Evolutionary conservation across 2,329 filamentous ascomycete species (phyloP).

Genomic region (Meredithiella fracta): DNA sequence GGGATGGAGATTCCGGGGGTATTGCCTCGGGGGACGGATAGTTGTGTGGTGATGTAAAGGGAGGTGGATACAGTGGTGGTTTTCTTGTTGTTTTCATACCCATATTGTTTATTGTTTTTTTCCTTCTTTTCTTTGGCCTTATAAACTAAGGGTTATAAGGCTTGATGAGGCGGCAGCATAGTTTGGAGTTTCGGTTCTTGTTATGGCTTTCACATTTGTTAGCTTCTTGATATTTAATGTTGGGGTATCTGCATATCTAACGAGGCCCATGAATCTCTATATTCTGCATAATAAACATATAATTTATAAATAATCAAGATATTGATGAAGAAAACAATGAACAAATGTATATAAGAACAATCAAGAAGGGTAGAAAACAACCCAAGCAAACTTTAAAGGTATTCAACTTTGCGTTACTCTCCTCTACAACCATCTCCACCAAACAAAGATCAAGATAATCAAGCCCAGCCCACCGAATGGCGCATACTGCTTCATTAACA

Average conservation of each 20-base stretch:
- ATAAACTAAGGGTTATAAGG: background rate
- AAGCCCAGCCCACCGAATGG: constrained; percentile 70
- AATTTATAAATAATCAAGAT: background rate
- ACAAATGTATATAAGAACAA: background rate
- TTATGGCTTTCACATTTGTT: background rate
- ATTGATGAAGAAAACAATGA: background rate
- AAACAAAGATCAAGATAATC: constrained; percentile 73
- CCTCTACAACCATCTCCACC: constrained; percentile 74
- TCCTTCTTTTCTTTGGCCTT: constrained; percentile 6
- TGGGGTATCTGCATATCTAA: background rate
- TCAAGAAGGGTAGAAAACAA: background rate
- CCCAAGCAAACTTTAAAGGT: background rate
- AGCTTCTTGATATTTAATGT: constrained; percentile 10
- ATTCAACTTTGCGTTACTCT: background rate
- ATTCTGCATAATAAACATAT: background rate
- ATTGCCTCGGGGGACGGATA: constrained; percentile 21
- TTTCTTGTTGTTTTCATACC: background rate
- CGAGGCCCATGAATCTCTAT: background rate
- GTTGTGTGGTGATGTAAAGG: constrained; percentile 31
- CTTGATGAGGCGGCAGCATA: too few relatives aligned
- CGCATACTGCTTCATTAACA: constrained; percentile 91
- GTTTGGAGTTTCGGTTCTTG: background rate
- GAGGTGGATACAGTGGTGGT: background rate
- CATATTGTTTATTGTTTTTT: constrained; percentile 3
- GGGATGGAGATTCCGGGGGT: constrained; percentile 21